Conservation (phyloP, 306 rosid genomes). For the Geum urbanum region DNA sequence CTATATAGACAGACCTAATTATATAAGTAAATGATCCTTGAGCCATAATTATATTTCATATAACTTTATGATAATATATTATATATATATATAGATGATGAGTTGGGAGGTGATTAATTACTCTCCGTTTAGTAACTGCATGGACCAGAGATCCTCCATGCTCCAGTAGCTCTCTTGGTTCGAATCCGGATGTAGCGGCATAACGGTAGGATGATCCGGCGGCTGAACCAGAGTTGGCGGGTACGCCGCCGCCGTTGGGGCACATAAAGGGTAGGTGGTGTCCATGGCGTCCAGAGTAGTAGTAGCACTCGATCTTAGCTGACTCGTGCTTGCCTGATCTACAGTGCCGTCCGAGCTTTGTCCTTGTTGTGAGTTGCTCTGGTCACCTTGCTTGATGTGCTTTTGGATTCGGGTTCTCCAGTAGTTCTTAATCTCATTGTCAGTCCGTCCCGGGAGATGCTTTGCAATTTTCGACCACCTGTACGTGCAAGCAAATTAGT, state of each 20-base stretch:
- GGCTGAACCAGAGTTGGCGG: constrained; percentile 31
- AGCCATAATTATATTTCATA: not conserved
- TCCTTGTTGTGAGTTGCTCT: constrained; percentile 30
- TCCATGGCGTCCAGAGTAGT: constrained; percentile 42
- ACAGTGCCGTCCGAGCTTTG: constrained; percentile 38
- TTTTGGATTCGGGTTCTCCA: constrained; percentile 99
- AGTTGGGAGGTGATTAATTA: constrained; percentile 11
- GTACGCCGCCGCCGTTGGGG: constrained; percentile 22
- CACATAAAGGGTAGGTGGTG: constrained; percentile 23
- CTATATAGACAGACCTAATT: constrained; percentile 32
- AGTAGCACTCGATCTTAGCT: constrained; percentile 4
- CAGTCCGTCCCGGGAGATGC: constrained; percentile 93
- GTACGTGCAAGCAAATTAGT: constrained; percentile 1
- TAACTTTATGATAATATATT: not conserved
- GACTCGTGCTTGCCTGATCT: constrained; percentile 47
- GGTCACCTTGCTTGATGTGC: constrained; percentile 73
- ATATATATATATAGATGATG: not conserved
- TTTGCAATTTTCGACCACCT: constrained; percentile 99
- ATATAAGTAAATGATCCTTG: not conserved
- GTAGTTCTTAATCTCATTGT: constrained; percentile 88
- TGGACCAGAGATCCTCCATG: constrained; percentile 95
- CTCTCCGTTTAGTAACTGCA: constrained; percentile 72
- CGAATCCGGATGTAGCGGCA: not conserved
- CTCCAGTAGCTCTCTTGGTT: constrained; percentile 45
- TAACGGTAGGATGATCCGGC: constrained; percentile 25